These are phyloP conservation scores for Inga oerstediana DNA, from an alignment of 306 rosid genomes.

Conservation along the genomic window DNA sequence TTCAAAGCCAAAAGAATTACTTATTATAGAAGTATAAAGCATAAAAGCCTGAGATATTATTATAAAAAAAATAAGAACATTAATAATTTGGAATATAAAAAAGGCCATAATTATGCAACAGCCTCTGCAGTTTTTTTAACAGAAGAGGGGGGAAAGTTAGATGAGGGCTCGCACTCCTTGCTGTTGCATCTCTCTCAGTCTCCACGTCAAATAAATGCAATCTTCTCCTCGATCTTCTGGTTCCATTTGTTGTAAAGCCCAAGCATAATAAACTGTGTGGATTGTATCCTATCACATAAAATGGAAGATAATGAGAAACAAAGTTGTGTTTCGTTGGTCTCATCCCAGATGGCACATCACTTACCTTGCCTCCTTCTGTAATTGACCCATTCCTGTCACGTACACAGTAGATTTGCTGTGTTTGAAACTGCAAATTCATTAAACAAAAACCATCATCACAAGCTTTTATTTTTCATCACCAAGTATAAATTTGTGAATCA, in stretches of 20 bases:
- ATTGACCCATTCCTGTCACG: conserved; percentile 75
- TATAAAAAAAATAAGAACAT: neutral
- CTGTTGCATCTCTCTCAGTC: conserved; percentile 82
- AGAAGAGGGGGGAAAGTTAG: conserved; percentile 30
- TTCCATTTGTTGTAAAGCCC: conserved; percentile 93
- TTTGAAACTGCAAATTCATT: conserved; percentile 66
- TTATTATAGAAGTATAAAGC: neutral
- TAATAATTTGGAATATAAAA: neutral
- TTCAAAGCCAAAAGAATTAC: neutral
- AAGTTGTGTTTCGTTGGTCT: conserved; percentile 12
- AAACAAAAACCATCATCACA: conserved; percentile 11
- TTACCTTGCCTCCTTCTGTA: conserved; percentile 92
- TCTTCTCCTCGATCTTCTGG: conserved; percentile 73
- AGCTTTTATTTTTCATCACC: conserved; percentile 25
- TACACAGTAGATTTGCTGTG: conserved; percentile 90
- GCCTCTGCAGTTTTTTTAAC: conserved; percentile 10
- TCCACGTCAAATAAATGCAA: conserved; percentile 76
- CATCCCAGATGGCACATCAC: neutral
- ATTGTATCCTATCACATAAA: conserved; percentile 66
- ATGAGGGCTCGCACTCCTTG: conserved; percentile 80
- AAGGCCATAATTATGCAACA: conserved; percentile 43
- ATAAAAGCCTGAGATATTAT: neutral
- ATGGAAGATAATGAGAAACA: neutral
- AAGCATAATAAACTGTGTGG: conserved; percentile 71
- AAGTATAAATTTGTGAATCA: conserved; percentile 12